A percentile compares a stretch with the other conserved stretches of the same genome.
Conservation (phyloP, 106 monocot species). For the Allium sativum region DNA sequence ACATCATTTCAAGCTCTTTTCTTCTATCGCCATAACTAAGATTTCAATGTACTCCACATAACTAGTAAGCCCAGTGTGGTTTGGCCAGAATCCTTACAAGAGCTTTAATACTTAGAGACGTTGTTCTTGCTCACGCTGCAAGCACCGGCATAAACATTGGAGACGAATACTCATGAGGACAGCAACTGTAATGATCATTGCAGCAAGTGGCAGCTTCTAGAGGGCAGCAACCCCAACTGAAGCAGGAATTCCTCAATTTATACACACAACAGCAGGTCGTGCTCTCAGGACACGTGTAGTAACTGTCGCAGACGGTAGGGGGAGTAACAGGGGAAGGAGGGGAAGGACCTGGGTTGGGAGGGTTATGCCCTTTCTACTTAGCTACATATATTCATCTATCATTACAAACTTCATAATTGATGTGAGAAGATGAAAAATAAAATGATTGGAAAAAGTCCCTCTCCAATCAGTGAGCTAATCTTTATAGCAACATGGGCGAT, state of each 20-base stretch:
- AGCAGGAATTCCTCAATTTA: conserved; percentile 24
- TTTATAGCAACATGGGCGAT: not conserved
- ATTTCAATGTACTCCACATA: too few relatives aligned
- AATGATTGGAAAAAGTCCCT: not conserved
- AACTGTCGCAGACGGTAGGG: conserved; percentile 12
- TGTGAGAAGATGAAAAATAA: not conserved
- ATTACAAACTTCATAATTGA: conserved; percentile 2
- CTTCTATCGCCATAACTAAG: too few relatives aligned
- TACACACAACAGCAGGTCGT: too few relatives aligned
- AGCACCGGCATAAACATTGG: conserved; percentile 34
- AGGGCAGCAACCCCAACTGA: conserved; percentile 63
- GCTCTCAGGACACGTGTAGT: conserved; percentile 8
- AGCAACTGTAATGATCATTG: conserved; percentile 72
- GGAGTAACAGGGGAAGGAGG: too few relatives aligned
- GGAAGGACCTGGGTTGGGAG: conserved; percentile 9
- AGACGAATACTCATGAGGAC: conserved; percentile 58
- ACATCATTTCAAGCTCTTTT: too few relatives aligned
- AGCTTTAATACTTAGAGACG: conserved; percentile 54
- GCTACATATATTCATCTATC: not conserved
- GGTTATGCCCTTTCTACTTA: not conserved
- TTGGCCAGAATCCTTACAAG: conserved; percentile 50
- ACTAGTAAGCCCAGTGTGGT: conserved; percentile 14
- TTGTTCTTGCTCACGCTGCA: conserved; percentile 58
- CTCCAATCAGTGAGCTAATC: not conserved
- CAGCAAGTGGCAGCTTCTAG: conserved; percentile 56